phyloP scores from a whole-genome alignment of 345 rosid genomes.

The Acer campestre region DNA sequence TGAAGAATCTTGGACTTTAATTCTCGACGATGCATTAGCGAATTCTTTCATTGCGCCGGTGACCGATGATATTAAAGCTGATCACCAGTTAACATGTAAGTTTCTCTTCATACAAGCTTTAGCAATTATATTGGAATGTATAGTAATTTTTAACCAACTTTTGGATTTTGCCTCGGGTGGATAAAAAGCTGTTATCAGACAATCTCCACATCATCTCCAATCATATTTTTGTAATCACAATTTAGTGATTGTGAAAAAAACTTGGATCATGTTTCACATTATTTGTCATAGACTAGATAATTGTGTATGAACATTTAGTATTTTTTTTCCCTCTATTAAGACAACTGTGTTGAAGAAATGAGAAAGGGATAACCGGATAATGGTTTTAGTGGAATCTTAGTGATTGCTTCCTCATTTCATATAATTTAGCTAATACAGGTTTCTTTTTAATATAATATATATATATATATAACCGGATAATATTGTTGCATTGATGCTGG shows the following conservation, averaged over 20 bases:
- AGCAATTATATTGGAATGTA: not conserved
- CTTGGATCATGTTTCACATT: not conserved
- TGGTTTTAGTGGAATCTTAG: not conserved
- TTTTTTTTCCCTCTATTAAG: too few relatives aligned
- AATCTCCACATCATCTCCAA: not conserved
- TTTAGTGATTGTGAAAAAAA: not conserved
- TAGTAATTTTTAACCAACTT: not conserved
- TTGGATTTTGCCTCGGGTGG: not conserved
- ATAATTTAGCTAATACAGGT: too few relatives aligned
- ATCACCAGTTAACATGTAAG: constrained; percentile 81
- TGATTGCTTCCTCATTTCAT: not conserved
- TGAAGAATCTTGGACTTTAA: constrained; percentile 75
- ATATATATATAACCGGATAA: not conserved
- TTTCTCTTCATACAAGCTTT: constrained; percentile 21
- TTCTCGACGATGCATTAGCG: constrained; percentile 87
- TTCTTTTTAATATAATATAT: too few relatives aligned
- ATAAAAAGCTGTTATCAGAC: not conserved
- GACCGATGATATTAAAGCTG: constrained; percentile 84
- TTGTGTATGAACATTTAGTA: too few relatives aligned
- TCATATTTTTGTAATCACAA: not conserved
- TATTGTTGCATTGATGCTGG: not conserved
- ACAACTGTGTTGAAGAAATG: too few relatives aligned
- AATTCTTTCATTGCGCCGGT: constrained; percentile 85
- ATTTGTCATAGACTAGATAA: too few relatives aligned
- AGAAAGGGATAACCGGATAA: too few relatives aligned